Percentiles rank a stretch among this genome's conserved stretches.
Evolutionary conservation across 75 land plant genomes (phyloP).

Genomic region (Cryptomeria japonica): DNA sequence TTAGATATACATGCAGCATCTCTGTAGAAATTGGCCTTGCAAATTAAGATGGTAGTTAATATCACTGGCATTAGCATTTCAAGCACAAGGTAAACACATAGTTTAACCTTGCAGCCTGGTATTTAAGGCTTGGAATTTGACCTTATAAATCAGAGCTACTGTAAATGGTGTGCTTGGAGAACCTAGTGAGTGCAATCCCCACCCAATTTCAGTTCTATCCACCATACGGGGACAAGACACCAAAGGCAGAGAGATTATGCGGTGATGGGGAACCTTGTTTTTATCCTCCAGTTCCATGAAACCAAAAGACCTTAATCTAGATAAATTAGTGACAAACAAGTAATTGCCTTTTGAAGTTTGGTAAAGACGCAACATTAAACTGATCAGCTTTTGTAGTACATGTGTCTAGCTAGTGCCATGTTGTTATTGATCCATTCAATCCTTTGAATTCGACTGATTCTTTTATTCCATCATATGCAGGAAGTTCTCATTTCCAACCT

Average conservation of each 20-base stretch:
- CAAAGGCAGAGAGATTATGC: neutral
- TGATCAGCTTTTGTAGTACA: neutral
- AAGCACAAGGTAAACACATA: neutral
- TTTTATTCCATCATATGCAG: neutral
- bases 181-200: neutral
- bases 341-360: neutral
- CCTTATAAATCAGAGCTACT: neutral
- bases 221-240: neutral
- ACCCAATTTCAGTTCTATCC: slow-evolving; percentile 1
- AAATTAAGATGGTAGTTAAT: neutral
- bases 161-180: neutral
- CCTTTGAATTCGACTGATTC: neutral
- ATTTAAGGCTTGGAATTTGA: neutral
- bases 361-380: neutral
- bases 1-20: neutral
- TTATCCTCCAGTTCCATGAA: neutral
- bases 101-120: neutral
- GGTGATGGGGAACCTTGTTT: neutral
- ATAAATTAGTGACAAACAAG: neutral
- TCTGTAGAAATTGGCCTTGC: neutral
- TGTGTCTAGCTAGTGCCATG: neutral
- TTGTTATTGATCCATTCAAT: neutral
- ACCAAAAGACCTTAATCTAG: neutral
- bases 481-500: slow-evolving; percentile 7
- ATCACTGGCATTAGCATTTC: neutral